phyloP scores from a whole-genome alignment of 2,329 filamentous ascomycete species.

The Saccharata proteae region DNA sequence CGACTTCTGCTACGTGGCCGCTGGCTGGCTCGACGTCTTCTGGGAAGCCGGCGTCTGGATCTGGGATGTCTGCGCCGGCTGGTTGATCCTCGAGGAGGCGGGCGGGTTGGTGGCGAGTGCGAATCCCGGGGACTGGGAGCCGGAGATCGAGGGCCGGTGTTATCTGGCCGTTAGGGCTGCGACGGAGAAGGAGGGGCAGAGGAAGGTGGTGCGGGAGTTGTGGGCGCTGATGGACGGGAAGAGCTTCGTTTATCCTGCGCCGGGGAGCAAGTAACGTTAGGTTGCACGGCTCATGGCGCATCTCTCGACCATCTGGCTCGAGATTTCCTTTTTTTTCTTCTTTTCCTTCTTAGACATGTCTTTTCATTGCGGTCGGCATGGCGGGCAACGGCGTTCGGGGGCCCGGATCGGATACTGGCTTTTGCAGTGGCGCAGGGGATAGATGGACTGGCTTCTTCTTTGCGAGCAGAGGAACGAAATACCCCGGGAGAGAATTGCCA shows the following conservation, averaged over 20 bases:
- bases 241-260: conserved; percentile 16
- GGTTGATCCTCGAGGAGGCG: conserved; percentile 26
- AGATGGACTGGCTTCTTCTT: too few species aligned
- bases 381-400: too few species aligned
- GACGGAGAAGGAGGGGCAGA: conserved; percentile 18
- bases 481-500: too few species aligned
- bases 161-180: conserved; percentile 24
- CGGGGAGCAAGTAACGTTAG: too few species aligned
- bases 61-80: conserved; percentile 27
- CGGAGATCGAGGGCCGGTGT: conserved; percentile 20
- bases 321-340: too few species aligned
- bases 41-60: conserved; percentile 26
- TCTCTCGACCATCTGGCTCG: too few species aligned
- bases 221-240: conserved; percentile 24
- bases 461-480: too few species aligned
- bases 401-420: too few species aligned
- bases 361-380: too few species aligned
- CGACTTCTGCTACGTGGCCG: conserved; percentile 27
- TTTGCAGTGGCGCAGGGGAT: too few species aligned
- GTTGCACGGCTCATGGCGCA: too few species aligned
- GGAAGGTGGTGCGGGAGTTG: conserved; percentile 20
- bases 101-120: conserved; percentile 24
- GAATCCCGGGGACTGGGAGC: conserved; percentile 24
- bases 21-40: conserved; percentile 22
- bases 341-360: too few species aligned